These are phyloP conservation scores for Fusarium graminum DNA, from an alignment of 2,329 filamentous ascomycete species.

Conservation along the genomic window DNA sequence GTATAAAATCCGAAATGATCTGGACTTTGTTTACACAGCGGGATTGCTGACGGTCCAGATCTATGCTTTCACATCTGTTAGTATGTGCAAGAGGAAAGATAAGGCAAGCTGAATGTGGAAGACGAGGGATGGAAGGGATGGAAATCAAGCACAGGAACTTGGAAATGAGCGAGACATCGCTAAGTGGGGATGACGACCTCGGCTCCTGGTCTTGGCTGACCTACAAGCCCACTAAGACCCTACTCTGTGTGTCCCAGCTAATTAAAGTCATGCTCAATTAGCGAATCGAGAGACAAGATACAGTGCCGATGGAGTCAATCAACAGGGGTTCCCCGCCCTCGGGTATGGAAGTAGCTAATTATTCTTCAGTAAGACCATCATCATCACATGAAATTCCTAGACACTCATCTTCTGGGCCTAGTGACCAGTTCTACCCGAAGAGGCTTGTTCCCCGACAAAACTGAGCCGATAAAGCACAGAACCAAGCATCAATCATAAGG, in stretches of 20 bases:
- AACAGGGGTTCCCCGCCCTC: constrained; percentile 43
- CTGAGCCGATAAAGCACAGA: neutral
- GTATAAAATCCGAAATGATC: neutral
- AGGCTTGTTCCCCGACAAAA: constrained; percentile 2
- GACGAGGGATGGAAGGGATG: constrained; percentile 31
- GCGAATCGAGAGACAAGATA: constrained; percentile 18
- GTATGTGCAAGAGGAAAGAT: neutral
- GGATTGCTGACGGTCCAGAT: constrained; percentile 28
- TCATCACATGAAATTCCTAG: constrained; percentile 29
- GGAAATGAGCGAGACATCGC: constrained; percentile 41
- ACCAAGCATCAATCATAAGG: neutral
- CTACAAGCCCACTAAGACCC: constrained; percentile 23
- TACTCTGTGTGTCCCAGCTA: constrained; percentile 34
- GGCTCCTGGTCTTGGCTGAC: constrained; percentile 28
- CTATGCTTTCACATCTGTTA: constrained; percentile 30
- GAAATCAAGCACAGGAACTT: constrained; percentile 41
- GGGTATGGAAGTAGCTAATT: constrained; percentile 5
- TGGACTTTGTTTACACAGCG: constrained; percentile 14
- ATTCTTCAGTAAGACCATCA: constrained; percentile 19
- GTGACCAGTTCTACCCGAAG: constrained; percentile 12
- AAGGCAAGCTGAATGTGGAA: constrained; percentile 2
- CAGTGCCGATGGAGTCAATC: constrained; percentile 4
- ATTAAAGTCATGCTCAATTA: constrained; percentile 32
- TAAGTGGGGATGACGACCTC: constrained; percentile 41
- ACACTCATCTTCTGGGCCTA: neutral